Conservation (phyloP, 2,329 filamentous ascomycete species). For the Fusarium sp. region DNA sequence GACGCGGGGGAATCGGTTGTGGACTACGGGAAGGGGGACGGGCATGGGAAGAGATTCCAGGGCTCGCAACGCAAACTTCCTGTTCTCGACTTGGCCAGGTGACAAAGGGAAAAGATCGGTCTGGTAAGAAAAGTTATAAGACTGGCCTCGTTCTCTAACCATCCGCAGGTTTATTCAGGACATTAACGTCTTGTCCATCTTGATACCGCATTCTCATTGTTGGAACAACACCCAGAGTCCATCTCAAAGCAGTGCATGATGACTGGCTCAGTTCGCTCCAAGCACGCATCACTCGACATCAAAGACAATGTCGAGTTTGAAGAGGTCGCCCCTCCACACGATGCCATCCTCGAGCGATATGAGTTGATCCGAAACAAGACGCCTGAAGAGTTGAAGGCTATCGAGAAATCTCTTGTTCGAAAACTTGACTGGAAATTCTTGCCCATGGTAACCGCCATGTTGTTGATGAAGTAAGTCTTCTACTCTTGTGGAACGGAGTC, state of each 20-base stretch:
- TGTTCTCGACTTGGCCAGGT: background rate
- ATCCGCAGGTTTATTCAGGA: background rate
- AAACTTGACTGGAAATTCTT: slow-evolving; percentile 45
- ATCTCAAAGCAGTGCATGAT: background rate
- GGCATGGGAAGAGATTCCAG: background rate
- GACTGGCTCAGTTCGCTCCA: slow-evolving; percentile 14
- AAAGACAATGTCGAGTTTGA: slow-evolving; percentile 24
- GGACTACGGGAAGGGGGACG: background rate
- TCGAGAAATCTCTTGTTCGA: slow-evolving; percentile 39
- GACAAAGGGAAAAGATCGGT: background rate
- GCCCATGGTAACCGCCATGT: slow-evolving; percentile 42
- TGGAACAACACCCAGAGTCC: background rate
- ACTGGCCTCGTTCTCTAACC: background rate
- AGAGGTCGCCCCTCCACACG: slow-evolving; percentile 8
- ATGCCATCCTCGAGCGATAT: slow-evolving; percentile 21
- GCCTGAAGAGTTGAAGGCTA: slow-evolving; percentile 23
- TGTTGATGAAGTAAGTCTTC: slow-evolving; percentile 42
- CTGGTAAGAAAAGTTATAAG: background rate
- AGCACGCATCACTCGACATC: slow-evolving; percentile 7
- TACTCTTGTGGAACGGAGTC: rapidly evolving
- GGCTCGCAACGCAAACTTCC: background rate
- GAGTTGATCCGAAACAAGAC: slow-evolving; percentile 18
- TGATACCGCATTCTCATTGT: background rate
- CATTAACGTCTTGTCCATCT: background rate
- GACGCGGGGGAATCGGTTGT: slow-evolving; percentile 15